A percentile compares a stretch with the other conserved stretches of the same genome.
phyloP scores from a whole-genome alignment of 2,329 filamentous ascomycete genomes.

The Hymenoscyphus occultus region DNA sequence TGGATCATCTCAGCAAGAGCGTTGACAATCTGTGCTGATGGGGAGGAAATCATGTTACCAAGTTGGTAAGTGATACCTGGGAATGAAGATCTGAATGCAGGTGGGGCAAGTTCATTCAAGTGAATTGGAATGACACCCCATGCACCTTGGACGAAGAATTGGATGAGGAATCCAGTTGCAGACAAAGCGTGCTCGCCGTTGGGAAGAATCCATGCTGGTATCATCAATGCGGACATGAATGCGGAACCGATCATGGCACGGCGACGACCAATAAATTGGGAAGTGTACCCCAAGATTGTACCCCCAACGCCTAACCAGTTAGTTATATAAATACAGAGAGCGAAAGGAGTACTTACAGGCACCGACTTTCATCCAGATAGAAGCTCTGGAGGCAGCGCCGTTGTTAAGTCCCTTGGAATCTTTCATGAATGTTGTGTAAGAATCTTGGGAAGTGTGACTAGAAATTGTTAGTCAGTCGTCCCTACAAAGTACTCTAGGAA shows the following conservation, averaged over 20 bases:
- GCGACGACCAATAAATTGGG: slow-evolving; percentile 65
- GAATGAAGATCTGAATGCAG: slow-evolving; percentile 58
- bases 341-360: slow-evolving; percentile 45
- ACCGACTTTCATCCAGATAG: slow-evolving; percentile 65
- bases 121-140: slow-evolving; percentile 60
- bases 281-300: slow-evolving; percentile 61
- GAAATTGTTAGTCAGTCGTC: not conserved
- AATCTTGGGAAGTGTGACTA: slow-evolving; percentile 69
- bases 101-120: slow-evolving; percentile 61
- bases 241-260: slow-evolving; percentile 64
- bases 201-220: slow-evolving; percentile 79
- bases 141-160: slow-evolving; percentile 72
- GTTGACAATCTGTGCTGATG: slow-evolving; percentile 68
- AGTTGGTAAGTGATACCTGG: slow-evolving; percentile 63
- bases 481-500: not conserved
- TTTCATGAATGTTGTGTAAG: slow-evolving; percentile 66
- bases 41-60: slow-evolving; percentile 62
- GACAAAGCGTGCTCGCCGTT: slow-evolving; percentile 56
- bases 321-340: too few relatives aligned
- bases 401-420: slow-evolving; percentile 68
- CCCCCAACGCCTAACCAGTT: slow-evolving; percentile 46
- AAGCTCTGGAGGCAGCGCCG: slow-evolving; percentile 60
- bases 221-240: slow-evolving; percentile 61
- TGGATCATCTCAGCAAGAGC: slow-evolving; percentile 63
- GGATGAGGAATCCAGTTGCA: slow-evolving; percentile 77